Percentiles rank a stretch among this genome's conserved stretches.
Conservation (phyloP, 139 green algal species). For the Mesostigma viride region DNA sequence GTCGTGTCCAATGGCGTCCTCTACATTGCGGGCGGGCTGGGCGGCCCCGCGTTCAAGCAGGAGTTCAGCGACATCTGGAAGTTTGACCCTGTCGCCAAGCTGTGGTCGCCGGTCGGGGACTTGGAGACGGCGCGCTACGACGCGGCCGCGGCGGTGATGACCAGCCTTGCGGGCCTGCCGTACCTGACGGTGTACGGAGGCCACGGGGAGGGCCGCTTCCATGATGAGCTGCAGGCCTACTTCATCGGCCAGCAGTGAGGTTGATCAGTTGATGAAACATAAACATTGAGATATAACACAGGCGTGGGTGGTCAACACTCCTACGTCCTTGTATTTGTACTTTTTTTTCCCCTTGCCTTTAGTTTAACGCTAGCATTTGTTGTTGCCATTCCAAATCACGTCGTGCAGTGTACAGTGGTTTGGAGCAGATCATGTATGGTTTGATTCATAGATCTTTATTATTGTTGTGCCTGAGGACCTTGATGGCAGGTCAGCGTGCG, state of each 20-base stretch:
- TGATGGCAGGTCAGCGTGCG: too few relatives aligned
- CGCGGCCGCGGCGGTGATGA: neutral
- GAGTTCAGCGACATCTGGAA: slow-evolving; percentile 14
- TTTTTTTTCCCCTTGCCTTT: too few relatives aligned
- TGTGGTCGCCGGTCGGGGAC: slow-evolving; percentile 6
- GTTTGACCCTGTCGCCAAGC: slow-evolving; percentile 7
- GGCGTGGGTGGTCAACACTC: too few relatives aligned
- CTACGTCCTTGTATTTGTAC: too few relatives aligned
- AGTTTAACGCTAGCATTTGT: too few relatives aligned
- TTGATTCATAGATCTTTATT: too few relatives aligned
- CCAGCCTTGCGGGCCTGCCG: neutral
- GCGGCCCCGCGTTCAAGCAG: slow-evolving; percentile 8
- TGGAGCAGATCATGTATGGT: too few relatives aligned
- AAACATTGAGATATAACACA: too few relatives aligned
- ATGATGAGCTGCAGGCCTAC: slow-evolving; percentile 1
- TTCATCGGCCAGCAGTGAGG: slow-evolving; percentile 6
- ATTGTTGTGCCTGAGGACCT: too few relatives aligned
- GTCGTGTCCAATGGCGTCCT: slow-evolving; percentile 2
- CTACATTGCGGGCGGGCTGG: slow-evolving; percentile 21
- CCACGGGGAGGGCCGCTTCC: slow-evolving; percentile 10
- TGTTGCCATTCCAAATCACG: too few relatives aligned
- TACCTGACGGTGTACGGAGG: slow-evolving; percentile 10
- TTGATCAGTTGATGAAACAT: too few relatives aligned
- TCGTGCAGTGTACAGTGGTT: too few relatives aligned
- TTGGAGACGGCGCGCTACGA: slow-evolving; percentile 11